Base-by-base conservation (phyloP, 2,329 filamentous ascomycete genomes). In the Scleromitrula shiraiana region DNA sequence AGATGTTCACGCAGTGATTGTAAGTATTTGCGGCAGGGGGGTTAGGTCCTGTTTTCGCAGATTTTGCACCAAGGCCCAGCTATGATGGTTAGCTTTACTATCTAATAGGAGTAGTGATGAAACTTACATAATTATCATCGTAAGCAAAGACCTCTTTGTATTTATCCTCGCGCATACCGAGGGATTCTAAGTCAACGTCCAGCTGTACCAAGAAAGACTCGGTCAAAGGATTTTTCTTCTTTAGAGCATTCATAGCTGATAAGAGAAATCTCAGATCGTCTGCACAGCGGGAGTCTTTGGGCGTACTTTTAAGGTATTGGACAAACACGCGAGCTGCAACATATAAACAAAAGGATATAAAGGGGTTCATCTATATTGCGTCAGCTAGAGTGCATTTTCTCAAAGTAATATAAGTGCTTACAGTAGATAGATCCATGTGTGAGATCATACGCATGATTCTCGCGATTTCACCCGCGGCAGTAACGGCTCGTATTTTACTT, bases 311-410 rank as follows among this genome's bases (percentile, higher is more conserved):
- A n/a, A 97, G 74, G 61, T 94, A 96, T 64, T 97, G 91, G 7
- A 97, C 84, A 62, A 97, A 97, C 0, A 97, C 91, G 43, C 93
- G 80, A 19, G 91, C 88, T 9, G 91, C 85, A n/a, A 97, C 90
- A 59, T 96, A 97, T 36, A 98, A 76, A 62, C 89, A 95, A 67
- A 97, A 97, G 0, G 88, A 89, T 59, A 95, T 85, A 64, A 96
- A 97, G 0, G 91, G 88, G 57, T 96, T 95, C 79, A 95, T 88
- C 88, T 96, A 52, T 2, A 53, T n/a, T 38, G 17, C 22, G n/a
- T 50, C 33, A 40, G 47, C 19, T 10, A 57, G 8, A 14, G 7
- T 35, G 2, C 5, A 23, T 9, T 12, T 9, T n/a, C 7, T 33
- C 5, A 20, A 12, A 22, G 22, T 22, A 6, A 20, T n/a, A 5